Percentiles rank a stretch among this genome's conserved stretches.
These are phyloP conservation scores for Phaeophleospora eucalypticola DNA, from an alignment of 2,329 filamentous ascomycete genomes.

Conservation along the genomic window DNA sequence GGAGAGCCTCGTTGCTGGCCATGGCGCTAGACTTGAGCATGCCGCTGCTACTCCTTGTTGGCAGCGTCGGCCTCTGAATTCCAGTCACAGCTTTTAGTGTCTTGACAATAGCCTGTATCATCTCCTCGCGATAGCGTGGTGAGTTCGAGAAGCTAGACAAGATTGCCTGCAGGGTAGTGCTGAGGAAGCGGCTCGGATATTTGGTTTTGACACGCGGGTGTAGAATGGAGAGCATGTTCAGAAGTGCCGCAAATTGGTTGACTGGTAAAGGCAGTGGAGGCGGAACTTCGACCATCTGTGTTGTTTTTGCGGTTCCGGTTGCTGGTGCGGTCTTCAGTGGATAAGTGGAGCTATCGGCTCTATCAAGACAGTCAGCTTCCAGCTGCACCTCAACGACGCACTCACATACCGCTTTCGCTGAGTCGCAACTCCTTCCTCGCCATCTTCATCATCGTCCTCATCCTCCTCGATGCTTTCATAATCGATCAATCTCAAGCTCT, in stretches of 20 bases:
- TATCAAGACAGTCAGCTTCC: conserved; percentile 11
- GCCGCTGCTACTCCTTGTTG: conserved; percentile 52
- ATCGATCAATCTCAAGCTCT: conserved; percentile 61
- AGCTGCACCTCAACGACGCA: conserved; percentile 1
- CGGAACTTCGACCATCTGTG: conserved; percentile 24
- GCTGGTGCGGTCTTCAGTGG: conserved; percentile 27
- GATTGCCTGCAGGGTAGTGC: conserved; percentile 69
- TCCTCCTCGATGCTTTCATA: conserved; percentile 52
- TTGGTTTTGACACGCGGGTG: conserved; percentile 73
- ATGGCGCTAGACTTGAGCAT: conserved; percentile 22
- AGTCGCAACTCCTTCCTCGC: neutral
- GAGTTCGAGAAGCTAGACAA: conserved; percentile 61
- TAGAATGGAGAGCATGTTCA: conserved; percentile 68
- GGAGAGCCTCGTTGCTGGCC: conserved; percentile 32
- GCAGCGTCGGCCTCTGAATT: conserved; percentile 61
- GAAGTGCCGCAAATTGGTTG: conserved; percentile 62
- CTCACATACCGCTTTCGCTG: conserved; percentile 4
- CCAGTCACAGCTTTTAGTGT: conserved; percentile 66
- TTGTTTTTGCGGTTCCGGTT: conserved; percentile 4
- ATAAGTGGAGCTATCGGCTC: conserved; percentile 26
- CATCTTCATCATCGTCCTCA: conserved; percentile 37
- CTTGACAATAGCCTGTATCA: conserved; percentile 66
- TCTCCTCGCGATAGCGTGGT: conserved; percentile 54
- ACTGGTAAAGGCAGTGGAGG: conserved; percentile 39
- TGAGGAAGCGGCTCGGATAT: conserved; percentile 73